Conservation (phyloP, 202 grass and related monocot genomes). For the Saccharum hybrid region DNA sequence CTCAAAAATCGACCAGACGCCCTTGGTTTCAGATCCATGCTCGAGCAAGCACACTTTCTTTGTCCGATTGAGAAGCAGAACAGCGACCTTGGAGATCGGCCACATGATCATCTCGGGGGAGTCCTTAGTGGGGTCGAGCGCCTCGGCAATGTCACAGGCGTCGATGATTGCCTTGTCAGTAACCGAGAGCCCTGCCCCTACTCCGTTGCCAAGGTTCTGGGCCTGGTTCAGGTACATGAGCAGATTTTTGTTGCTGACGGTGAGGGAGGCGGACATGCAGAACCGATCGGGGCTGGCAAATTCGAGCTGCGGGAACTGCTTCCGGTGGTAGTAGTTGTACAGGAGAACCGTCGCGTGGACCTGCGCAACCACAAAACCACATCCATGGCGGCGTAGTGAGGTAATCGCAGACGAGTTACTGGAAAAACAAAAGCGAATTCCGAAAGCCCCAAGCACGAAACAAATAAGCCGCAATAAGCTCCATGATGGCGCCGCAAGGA, state of each 20-base stretch:
- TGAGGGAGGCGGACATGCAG: slow-evolving; percentile 37
- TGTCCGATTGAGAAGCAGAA: slow-evolving; percentile 54
- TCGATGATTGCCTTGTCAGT: slow-evolving; percentile 44
- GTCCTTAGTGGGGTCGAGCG: slow-evolving; percentile 41
- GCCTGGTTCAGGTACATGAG: slow-evolving; percentile 44
- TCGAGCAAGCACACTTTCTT: slow-evolving; percentile 63
- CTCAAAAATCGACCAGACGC: slow-evolving; percentile 63
- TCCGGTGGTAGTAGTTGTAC: slow-evolving; percentile 82
- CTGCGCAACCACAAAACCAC: slow-evolving; percentile 40
- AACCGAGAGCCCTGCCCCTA: slow-evolving; percentile 34
- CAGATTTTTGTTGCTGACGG: slow-evolving; percentile 39
- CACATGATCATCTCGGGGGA: slow-evolving; percentile 43
- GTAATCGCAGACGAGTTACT: no score
- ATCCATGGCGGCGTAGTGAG: background rate
- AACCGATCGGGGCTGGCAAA: slow-evolving; percentile 52
- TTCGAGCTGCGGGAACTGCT: slow-evolving; percentile 50
- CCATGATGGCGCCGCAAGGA: no score
- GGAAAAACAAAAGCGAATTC: background rate
- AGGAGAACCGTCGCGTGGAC: slow-evolving; percentile 62
- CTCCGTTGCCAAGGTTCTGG: slow-evolving; percentile 17
- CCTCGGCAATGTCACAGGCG: slow-evolving; percentile 56
- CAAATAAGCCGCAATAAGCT: no score
- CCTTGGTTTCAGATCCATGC: slow-evolving; percentile 36
- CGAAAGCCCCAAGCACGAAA: background rate
- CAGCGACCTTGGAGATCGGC: slow-evolving; percentile 60